phyloP scores from a whole-genome alignment of 257 asterid genomes.

The Prunella vulgaris region DNA sequence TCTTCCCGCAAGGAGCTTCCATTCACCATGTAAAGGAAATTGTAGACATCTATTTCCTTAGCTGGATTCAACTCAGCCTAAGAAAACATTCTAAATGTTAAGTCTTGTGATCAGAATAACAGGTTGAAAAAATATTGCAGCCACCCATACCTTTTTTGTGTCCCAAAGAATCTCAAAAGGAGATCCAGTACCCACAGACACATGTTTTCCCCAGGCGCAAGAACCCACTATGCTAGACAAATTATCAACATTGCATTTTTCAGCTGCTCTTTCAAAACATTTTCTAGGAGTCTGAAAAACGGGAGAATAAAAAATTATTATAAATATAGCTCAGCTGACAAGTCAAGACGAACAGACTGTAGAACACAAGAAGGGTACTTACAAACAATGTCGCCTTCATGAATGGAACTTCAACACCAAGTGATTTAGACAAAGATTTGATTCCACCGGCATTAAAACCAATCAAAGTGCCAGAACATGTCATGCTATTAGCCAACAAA shows the following conservation, averaged over 20 bases:
- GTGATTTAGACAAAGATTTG: constrained; percentile 70
- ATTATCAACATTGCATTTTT: constrained; percentile 81
- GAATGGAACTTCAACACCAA: constrained; percentile 83
- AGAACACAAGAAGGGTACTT: constrained; percentile 28
- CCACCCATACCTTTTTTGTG: constrained; percentile 57
- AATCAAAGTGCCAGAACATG: constrained; percentile 79
- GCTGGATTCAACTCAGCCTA: constrained; percentile 60
- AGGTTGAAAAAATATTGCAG: constrained; percentile 13
- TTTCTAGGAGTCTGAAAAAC: constrained; percentile 78
- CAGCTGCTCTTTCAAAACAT: constrained; percentile 96
- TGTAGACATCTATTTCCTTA: constrained; percentile 63
- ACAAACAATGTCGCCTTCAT: constrained; percentile 89
- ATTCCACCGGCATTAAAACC: constrained; percentile 97
- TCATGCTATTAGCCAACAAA: constrained; percentile 89
- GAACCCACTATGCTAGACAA: constrained; percentile 88
- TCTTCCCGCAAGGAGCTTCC: constrained; percentile 48
- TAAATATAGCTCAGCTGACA: constrained; percentile 12
- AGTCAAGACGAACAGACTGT: constrained; percentile 7
- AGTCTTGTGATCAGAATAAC: constrained; percentile 14
- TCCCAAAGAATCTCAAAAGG: constrained; percentile 87
- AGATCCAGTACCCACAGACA: constrained; percentile 92
- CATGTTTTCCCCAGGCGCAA: constrained; percentile 98
- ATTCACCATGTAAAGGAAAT: constrained; percentile 77
- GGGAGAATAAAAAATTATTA: constrained; percentile 10
- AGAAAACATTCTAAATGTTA: constrained; percentile 16